A percentile compares a stretch with the other conserved stretches of the same genome.
Evolutionary conservation across 192 early-diverging fungal genomes (phyloP).

Genomic region (Dissophora ornata): DNA sequence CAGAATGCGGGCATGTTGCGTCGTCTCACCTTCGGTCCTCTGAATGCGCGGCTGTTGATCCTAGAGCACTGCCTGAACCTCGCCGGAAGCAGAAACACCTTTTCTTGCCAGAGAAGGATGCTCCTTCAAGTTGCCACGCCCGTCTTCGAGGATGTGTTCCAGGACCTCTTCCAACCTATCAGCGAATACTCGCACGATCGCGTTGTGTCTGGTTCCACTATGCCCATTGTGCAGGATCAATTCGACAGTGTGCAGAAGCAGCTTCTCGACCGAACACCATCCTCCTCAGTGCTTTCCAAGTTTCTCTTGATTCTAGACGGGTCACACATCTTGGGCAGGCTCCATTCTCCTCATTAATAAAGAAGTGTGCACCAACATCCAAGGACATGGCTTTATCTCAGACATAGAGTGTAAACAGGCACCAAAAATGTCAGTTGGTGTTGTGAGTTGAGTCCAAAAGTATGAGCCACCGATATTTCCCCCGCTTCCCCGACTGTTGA

Average conservation of each 20-base stretch:
- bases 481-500: too few relatives aligned
- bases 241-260: background rate
- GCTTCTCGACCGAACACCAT: background rate
- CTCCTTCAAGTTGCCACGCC: conserved; percentile 16
- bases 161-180: background rate
- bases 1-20: conserved; percentile 3
- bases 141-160: conserved; percentile 14
- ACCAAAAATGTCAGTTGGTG: too few relatives aligned
- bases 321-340: conserved; percentile 1
- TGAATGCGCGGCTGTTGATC: conserved; percentile 11
- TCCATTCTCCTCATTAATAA: too few relatives aligned
- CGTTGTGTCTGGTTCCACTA: background rate
- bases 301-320: conserved; percentile 16
- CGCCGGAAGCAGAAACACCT: conserved; percentile 5
- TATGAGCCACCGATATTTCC: too few relatives aligned
- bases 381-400: too few relatives aligned
- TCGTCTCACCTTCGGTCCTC: background rate
- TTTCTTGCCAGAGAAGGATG: conserved; percentile 29
- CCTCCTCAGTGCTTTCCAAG: background rate
- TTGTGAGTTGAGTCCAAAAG: too few relatives aligned
- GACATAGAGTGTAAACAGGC: too few relatives aligned
- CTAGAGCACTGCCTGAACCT: conserved; percentile 1
- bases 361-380: too few relatives aligned
- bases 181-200: background rate
- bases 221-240: background rate